Evolutionary conservation across 495 filamentous ascomycete genomes (phyloP), one percentile per base, ranked within the genome.

Genomic region (Tuber brumale): DNA sequence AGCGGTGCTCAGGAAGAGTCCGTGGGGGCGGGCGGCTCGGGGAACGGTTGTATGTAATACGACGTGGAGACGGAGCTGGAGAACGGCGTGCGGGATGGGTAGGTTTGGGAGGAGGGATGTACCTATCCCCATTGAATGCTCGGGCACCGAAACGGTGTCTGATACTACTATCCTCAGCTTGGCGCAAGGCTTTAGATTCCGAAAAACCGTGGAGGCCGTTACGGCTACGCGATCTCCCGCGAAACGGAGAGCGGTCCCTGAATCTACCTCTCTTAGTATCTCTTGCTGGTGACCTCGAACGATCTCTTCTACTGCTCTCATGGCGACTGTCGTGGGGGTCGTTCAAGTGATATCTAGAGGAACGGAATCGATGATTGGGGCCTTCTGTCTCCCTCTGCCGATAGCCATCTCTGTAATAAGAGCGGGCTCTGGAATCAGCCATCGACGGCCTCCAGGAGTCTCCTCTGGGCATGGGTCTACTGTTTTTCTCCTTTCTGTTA

Each of bases 311-410:
- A 18, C 12, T 4, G n/a, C 3, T 27, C 57, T 35, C 27, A 35
- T 31, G 3, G 3, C 12, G 0, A 1, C 27, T 16, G 4, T 16
- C 3, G 10, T 3, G 0, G 4, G 14, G 16, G 27, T 16, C 14
- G 0, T 18, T 35, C 3, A 19, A 19, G 57, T 66, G 31, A 35
- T 6, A 18, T 18, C 3, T 5, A 7, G 31, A 16, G 0, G 57
- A 35, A 2, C 57, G 12, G 27, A 31, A 35, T 18, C 27, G 57
- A 19, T 66, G 27, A 18, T 35, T 35, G 16, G 57, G 7, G 14
- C 12, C 27, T 66, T 23, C 31, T 66, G 4, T 35, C 4, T 35
- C 57, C 27, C 14, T 35, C 18, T 31, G 14, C 3, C 27, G 12
- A 35, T 66, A 19, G 14, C 31, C 12, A 19, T 66, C 27, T 35